Percentiles rank a stretch among this genome's conserved stretches.
These are phyloP conservation scores for Marasmius tenuissimus DNA, from an alignment of 1,284 basidiomycete genomes.

Conservation along the genomic window DNA sequence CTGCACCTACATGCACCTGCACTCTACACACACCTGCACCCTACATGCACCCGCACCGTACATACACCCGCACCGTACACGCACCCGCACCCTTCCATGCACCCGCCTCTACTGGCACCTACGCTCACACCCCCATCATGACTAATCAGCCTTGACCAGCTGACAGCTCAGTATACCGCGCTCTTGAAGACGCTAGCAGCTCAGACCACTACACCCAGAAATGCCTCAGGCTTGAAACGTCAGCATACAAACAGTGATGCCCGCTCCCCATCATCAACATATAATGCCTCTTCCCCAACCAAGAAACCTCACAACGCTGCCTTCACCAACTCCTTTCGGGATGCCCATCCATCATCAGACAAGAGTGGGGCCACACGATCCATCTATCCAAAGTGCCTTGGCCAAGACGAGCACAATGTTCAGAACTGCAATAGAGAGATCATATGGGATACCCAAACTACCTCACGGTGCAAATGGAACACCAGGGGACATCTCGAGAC, in stretches of 20 bases:
- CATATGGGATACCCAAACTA: slow-evolving; percentile 15
- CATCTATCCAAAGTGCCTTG: slow-evolving; percentile 24
- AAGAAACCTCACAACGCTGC: background rate
- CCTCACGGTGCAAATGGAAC: too few species aligned
- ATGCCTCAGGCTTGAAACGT: background rate
- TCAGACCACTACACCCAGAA: background rate
- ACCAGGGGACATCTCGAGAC: too few species aligned
- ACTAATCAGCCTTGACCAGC: background rate
- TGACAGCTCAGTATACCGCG: background rate
- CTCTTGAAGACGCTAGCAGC: background rate
- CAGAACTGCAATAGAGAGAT: slow-evolving; percentile 10
- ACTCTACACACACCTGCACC: too few species aligned
- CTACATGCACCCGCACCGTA: background rate
- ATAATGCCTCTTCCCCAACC: background rate
- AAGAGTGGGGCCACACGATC: background rate
- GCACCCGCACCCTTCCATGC: background rate
- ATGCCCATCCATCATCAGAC: background rate
- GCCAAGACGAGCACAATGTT: slow-evolving; percentile 17
- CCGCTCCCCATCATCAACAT: background rate
- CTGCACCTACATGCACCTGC: too few species aligned
- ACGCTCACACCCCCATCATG: background rate
- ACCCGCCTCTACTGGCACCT: background rate
- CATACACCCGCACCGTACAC: background rate
- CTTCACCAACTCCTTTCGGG: slow-evolving; percentile 9
- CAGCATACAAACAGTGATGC: background rate